Evolutionary conservation across 2,329 filamentous ascomycete species (phyloP).

Genomic region (Colletotrichum somersetense): DNA sequence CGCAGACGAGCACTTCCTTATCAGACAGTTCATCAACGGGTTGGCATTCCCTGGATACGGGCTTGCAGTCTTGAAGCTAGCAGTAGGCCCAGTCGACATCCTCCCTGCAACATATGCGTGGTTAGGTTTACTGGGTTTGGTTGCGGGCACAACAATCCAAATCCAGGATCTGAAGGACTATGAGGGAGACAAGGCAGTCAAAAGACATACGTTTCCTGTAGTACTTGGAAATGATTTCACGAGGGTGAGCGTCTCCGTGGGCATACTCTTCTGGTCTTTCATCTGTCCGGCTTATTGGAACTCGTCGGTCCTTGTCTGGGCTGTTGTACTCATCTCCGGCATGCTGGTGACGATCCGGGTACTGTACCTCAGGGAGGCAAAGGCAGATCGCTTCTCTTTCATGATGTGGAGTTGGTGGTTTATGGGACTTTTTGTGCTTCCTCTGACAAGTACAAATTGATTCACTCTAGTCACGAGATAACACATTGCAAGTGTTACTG

Average conservation of each 20-base stretch:
- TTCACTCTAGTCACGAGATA: background rate
- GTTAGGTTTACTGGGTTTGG: background rate
- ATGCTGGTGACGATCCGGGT: background rate
- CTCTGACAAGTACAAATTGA: background rate
- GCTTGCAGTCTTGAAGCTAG: background rate
- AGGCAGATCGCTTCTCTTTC: background rate
- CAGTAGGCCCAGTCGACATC: background rate
- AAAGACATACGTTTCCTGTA: constrained; percentile 20
- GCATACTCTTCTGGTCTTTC: background rate
- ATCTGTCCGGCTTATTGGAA: background rate
- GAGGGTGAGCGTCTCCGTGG: background rate
- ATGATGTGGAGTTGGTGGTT: background rate
- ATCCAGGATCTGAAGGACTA: constrained; percentile 11
- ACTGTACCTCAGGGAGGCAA: background rate
- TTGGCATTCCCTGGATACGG: background rate
- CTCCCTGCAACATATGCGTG: background rate
- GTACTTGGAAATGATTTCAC: background rate
- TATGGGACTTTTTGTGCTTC: background rate
- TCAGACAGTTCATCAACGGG: constrained; percentile 8
- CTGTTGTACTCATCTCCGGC: background rate
- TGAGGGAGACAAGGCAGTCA: background rate
- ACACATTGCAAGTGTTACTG: no score
- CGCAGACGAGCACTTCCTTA: constrained; percentile 48
- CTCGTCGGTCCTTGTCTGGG: background rate
- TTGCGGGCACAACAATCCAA: background rate